Conservation (phyloP, 768 basidiomycete genomes). For the Megacollybia marginata region DNA sequence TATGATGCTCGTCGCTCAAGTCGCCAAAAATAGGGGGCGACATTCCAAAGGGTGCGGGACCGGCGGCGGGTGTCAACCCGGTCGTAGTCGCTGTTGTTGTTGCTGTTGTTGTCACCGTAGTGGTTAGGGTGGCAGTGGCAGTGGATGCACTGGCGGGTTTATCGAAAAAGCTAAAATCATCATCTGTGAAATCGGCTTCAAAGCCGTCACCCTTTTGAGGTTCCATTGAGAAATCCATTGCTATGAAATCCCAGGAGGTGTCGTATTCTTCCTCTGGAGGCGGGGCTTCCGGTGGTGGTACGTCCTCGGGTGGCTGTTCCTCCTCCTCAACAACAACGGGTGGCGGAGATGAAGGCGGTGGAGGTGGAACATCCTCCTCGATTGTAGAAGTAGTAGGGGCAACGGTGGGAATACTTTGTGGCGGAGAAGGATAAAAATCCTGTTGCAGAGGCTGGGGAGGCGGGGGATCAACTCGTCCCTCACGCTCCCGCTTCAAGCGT, state of each 20-base stretch:
- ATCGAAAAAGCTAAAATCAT: constrained; percentile 87
- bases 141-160: constrained; percentile 29
- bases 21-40: constrained; percentile 22
- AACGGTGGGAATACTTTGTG: constrained; percentile 3
- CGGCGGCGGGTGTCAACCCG: constrained; percentile 23
- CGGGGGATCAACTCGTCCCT: constrained; percentile 28
- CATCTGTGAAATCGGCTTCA: constrained; percentile 71
- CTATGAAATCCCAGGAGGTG: too few relatives aligned
- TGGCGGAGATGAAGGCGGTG: constrained; percentile 2
- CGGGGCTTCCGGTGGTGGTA: too few relatives aligned
- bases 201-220: constrained; percentile 29
- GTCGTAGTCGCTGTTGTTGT: not conserved
- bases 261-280: too few relatives aligned
- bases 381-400: constrained; percentile 16
- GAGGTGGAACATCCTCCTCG: constrained; percentile 2
- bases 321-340: too few relatives aligned
- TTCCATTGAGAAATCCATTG: too few relatives aligned
- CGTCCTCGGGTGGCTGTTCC: too few relatives aligned
- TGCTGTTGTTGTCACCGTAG: not conserved
- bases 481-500: constrained; percentile 59
- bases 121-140: constrained; percentile 12
- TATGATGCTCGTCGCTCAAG: constrained; percentile 18
- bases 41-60: constrained; percentile 23
- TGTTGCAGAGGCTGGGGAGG: constrained; percentile 11
- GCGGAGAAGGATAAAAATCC: constrained; percentile 14